Percentiles rank a stretch among this genome's conserved stretches.
phyloP scores from a whole-genome alignment of 768 basidiomycete species.

The Lactarius pseudohatsudake region DNA sequence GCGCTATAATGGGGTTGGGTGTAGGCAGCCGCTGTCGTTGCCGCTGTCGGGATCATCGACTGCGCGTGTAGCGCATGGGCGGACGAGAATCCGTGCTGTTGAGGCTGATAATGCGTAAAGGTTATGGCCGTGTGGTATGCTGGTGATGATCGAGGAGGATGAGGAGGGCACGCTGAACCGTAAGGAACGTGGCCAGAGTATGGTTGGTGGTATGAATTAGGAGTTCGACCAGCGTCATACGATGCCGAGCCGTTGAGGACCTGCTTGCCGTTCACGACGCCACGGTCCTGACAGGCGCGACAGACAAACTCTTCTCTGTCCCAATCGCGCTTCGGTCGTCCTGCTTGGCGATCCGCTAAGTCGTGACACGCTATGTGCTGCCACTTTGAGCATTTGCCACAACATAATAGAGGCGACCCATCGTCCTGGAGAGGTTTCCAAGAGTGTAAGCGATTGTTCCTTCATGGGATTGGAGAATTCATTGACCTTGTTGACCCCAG shows the following conservation, averaged over 20 bases:
- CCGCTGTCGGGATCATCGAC: neutral
- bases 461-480: neutral
- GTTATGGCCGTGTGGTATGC: conserved; percentile 24
- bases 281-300: conserved; percentile 47
- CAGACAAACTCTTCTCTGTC: conserved; percentile 82
- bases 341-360: conserved; percentile 58
- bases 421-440: conserved; percentile 59
- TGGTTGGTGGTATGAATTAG: conserved; percentile 20
- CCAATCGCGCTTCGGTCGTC: conserved; percentile 77
- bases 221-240: conserved; percentile 7
- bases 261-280: conserved; percentile 12
- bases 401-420: conserved; percentile 74
- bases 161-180: conserved; percentile 8
- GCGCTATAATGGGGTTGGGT: conserved; percentile 4
- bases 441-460: conserved; percentile 10
- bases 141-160: neutral
- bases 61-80: conserved; percentile 17
- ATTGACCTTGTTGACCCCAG: conserved; percentile 72
- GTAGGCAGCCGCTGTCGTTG: conserved; percentile 4
- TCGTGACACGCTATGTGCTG: conserved; percentile 90
- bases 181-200: conserved; percentile 18
- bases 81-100: conserved; percentile 26
- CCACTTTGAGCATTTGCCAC: conserved; percentile 81
- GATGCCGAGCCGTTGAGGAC: conserved; percentile 13
- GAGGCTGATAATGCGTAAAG: conserved; percentile 30